phyloP scores from a whole-genome alignment of 2,329 filamentous ascomycete genomes.

The Colletotrichum spinosum region DNA sequence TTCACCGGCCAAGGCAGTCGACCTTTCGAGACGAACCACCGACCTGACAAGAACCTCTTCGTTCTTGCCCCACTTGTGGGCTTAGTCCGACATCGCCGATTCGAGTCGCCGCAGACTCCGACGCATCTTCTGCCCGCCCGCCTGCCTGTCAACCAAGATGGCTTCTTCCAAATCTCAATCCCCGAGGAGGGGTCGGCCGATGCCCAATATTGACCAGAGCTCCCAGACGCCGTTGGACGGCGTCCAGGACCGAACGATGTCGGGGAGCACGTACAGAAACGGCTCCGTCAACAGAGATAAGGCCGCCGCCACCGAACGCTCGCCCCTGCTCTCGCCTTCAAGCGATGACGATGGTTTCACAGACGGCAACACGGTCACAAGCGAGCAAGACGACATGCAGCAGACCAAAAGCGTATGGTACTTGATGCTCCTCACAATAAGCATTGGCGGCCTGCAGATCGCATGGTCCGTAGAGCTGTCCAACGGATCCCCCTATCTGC shows the following conservation, averaged over 20 bases:
- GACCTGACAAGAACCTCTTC: slow-evolving; percentile 19
- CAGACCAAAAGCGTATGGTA: slow-evolving; percentile 87
- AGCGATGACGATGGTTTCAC: slow-evolving; percentile 29
- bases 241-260: slow-evolving; percentile 17
- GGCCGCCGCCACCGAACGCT: slow-evolving; percentile 23
- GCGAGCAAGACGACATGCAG: slow-evolving; percentile 51
- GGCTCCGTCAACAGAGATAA: slow-evolving; percentile 15
- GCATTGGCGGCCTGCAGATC: slow-evolving; percentile 90
- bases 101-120: slow-evolving; percentile 11
- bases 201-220: slow-evolving; percentile 33
- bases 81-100: slow-evolving; percentile 15
- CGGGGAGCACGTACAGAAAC: slow-evolving; percentile 21
- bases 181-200: slow-evolving; percentile 31
- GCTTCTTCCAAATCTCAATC: slow-evolving; percentile 27
- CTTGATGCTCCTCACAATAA: slow-evolving; percentile 85
- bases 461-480: slow-evolving; percentile 97
- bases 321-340: slow-evolving; percentile 31
- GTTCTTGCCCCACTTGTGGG: slow-evolving; percentile 32
- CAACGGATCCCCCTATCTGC: slow-evolving; percentile 87
- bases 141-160: slow-evolving; percentile 17
- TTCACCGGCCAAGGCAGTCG: neutral
- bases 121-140: neutral
- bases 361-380: slow-evolving; percentile 24
- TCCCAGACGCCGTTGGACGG: slow-evolving; percentile 11
- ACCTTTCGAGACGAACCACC: slow-evolving; percentile 4